These are phyloP conservation scores for Selaginella tamariscina DNA, from an alignment of 75 land plant species.

Conservation along the genomic window DNA sequence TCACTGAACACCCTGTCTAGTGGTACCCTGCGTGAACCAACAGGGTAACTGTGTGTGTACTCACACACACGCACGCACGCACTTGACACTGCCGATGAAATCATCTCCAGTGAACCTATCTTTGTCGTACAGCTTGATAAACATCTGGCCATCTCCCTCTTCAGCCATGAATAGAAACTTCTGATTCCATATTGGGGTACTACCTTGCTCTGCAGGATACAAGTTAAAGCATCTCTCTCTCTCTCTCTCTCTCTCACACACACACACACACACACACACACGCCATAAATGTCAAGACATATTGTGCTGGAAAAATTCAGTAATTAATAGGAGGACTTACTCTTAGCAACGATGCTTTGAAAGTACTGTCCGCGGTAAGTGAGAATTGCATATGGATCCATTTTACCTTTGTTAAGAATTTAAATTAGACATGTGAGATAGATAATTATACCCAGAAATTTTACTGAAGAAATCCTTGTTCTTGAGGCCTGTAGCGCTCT, in stretches of 20 bases:
- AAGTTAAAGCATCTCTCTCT: too few relatives aligned
- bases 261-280: too few relatives aligned
- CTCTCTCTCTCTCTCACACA: too few relatives aligned
- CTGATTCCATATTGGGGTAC: constrained; percentile 68
- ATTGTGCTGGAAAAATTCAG: background rate
- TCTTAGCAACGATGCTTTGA: background rate
- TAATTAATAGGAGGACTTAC: background rate
- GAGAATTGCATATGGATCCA: constrained; percentile 55
- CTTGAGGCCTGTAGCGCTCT: constrained; percentile 41
- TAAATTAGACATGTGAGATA: background rate
- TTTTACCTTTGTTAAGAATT: constrained; percentile 29
- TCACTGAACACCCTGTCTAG: constrained; percentile 28
- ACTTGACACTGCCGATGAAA: constrained; percentile 54
- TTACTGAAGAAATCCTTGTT: constrained; percentile 44
- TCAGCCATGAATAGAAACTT: constrained; percentile 42
- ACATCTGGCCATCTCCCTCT: constrained; percentile 31
- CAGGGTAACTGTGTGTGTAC: background rate
- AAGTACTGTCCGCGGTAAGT: constrained; percentile 26
- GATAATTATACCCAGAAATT: background rate
- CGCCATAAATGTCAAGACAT: too few relatives aligned
- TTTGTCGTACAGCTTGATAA: constrained; percentile 52
- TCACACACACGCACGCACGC: background rate
- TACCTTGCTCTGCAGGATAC: constrained; percentile 45
- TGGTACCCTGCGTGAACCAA: constrained; percentile 27
- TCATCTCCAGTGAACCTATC: constrained; percentile 42